Base-by-base conservation (phyloP, 495 filamentous ascomycete genomes). In the Bathelium albidoporum region DNA sequence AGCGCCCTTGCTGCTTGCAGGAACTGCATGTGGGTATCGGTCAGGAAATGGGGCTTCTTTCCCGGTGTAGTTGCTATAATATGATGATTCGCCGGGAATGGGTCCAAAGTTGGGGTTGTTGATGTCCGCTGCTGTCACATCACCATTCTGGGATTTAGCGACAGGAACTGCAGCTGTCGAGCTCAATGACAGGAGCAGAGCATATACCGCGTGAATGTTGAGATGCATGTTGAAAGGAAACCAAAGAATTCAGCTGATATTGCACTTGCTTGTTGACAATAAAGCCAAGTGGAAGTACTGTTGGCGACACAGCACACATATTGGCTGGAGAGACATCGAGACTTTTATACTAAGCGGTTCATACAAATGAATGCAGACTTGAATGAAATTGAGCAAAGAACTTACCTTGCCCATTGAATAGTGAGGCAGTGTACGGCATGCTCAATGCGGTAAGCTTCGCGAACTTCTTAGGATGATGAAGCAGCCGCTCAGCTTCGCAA, bases 21-120 rank as follows among this genome's bases (percentile, higher is more conserved):
- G 64, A 69, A 82, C 66, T 45, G 76, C 72, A 43, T 74, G 70
- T 9, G 68, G 69, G 64, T 78, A 70, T 65, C 81, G 75, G 24
- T 72, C 78, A 20, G 79, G 79, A 62, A 80, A 82, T 3, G 79
- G 77, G 11, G 71, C 58, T 31, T 66, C 67, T 32, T 72, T 72
- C 55, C 79, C 80, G 41, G 70, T 69, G 69, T 80, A 80, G 34
- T 63, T 69, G 66, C 67, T 76, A 69, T 78, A 81, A 41, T 76
- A 61, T 14, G 76, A 66, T 12, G 73, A 74, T 64, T 79, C 39
- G 2, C 80, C 80, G 9, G 79, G 78, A 18, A 77, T 29, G 24
- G 49, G 49, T 28, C 49, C 49, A 16, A 55, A 55, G 24, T 55
- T 20, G 16, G 49, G 49, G 2, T 55, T 55, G 49, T 55, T 24